Conservation (phyloP, 441 rosid genomes). For the Viola pubescens region DNA sequence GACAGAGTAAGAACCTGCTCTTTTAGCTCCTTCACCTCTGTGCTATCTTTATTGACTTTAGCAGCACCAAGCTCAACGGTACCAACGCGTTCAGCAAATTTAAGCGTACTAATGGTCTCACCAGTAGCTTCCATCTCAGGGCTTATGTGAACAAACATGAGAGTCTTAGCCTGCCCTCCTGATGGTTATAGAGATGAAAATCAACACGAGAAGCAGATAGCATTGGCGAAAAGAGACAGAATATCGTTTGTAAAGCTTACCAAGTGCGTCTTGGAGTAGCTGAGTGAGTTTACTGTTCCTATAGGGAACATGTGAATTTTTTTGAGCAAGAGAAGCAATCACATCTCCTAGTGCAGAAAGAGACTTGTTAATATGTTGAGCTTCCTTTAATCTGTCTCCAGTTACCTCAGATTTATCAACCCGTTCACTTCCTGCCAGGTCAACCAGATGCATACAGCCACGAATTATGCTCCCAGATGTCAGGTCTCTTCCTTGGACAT, state of each 20-base stretch:
- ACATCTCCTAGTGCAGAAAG: conserved; percentile 94
- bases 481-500: conserved; percentile 71
- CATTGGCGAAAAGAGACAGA: background rate
- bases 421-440: conserved; percentile 88
- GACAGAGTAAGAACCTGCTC: conserved; percentile 50
- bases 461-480: conserved; percentile 58
- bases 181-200: conserved; percentile 12
- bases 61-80: conserved; percentile 93
- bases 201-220: conserved; percentile 4
- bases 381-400: conserved; percentile 84
- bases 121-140: conserved; percentile 79
- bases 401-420: conserved; percentile 80
- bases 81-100: conserved; percentile 88
- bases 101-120: conserved; percentile 81
- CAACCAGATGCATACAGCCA: conserved; percentile 88
- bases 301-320: conserved; percentile 76
- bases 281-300: conserved; percentile 92
- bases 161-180: conserved; percentile 94
- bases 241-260: conserved; percentile 29
- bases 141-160: conserved; percentile 90
- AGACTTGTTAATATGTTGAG: conserved; percentile 79
- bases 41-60: conserved; percentile 58
- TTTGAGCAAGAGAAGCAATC: conserved; percentile 72
- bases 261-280: conserved; percentile 83
- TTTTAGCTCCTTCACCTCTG: conserved; percentile 78